Conservation (phyloP, 768 basidiomycete species). For the Suillus lakei region DNA sequence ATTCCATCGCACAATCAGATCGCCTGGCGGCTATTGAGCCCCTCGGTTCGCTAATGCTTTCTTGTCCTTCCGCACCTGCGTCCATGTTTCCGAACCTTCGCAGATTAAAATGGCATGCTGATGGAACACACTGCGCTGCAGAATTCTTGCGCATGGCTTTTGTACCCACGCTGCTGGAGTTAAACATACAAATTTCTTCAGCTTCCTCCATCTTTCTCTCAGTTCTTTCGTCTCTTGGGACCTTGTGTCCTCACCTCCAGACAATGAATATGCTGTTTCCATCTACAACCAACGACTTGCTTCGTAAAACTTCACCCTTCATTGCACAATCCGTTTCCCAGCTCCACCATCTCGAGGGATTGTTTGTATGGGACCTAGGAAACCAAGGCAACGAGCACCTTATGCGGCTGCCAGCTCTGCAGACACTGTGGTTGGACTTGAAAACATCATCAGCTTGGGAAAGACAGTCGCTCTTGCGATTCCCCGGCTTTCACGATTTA, state of each 20-base stretch:
- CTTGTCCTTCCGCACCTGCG: slow-evolving; percentile 14
- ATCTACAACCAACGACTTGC: background rate
- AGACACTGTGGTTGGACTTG: background rate
- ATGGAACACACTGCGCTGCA: slow-evolving; percentile 23
- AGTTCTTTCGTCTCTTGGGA: background rate
- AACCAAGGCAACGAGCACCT: background rate
- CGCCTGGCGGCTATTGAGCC: background rate
- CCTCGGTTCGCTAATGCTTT: slow-evolving; percentile 18
- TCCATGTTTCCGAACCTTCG: slow-evolving; percentile 28
- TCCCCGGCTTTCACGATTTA: background rate
- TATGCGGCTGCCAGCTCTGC: background rate
- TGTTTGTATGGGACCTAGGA: background rate
- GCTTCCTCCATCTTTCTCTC: background rate
- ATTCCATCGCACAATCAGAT: slow-evolving; percentile 15
- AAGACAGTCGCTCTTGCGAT: background rate
- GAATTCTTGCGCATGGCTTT: slow-evolving; percentile 32
- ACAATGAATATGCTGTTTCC: background rate
- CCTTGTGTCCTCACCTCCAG: background rate
- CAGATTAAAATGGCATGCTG: slow-evolving; percentile 25
- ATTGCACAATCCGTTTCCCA: background rate
- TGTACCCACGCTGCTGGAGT: slow-evolving; percentile 19
- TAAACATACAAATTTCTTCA: background rate
- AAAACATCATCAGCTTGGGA: background rate
- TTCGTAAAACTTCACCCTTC: background rate
- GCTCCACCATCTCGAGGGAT: background rate